These are phyloP conservation scores for Colletotrichum orchidophilum DNA, from an alignment of 2,329 filamentous ascomycete species.

Conservation along the genomic window DNA sequence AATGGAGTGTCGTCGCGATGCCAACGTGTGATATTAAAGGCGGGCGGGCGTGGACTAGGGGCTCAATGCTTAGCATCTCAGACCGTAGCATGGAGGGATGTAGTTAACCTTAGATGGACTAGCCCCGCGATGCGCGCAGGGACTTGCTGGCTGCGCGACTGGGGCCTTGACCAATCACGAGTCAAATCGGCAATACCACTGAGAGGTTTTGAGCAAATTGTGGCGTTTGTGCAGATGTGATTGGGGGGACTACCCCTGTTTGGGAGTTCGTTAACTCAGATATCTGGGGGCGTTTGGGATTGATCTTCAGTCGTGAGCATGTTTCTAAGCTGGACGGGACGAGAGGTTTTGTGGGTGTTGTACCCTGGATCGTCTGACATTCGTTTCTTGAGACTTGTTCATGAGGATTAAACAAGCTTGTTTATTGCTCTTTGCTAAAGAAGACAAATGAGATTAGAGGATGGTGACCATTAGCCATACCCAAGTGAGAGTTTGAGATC, in stretches of 20 bases:
- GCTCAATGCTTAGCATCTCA: neutral
- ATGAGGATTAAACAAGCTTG: neutral
- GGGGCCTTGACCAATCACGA: conserved; percentile 1
- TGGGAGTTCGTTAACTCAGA: neutral
- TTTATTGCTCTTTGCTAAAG: neutral
- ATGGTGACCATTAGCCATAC: neutral
- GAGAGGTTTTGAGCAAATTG: conserved; percentile 62
- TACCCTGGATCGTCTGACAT: neutral
- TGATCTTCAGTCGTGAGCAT: conserved; percentile 2
- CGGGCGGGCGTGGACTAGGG: neutral
- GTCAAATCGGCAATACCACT: conserved; percentile 31
- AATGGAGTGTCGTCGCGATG: neutral
- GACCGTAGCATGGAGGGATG: neutral
- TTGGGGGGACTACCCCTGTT: conserved; percentile 9
- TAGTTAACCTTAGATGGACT: conserved; percentile 26
- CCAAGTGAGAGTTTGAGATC: neutral
- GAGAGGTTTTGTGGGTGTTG: neutral
- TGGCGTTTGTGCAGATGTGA: conserved; percentile 37
- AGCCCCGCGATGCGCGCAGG: conserved; percentile 28
- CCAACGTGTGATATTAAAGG: neutral
- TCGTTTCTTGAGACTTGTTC: too few relatives aligned
- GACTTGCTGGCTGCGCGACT: neutral
- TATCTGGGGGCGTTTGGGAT: neutral
- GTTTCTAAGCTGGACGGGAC: neutral
- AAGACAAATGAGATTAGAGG: neutral